Evolutionary conservation across 129 eudicot species (phyloP), one percentile per base, ranked within the genome.

Genomic region (Saussurea involucrata): DNA sequence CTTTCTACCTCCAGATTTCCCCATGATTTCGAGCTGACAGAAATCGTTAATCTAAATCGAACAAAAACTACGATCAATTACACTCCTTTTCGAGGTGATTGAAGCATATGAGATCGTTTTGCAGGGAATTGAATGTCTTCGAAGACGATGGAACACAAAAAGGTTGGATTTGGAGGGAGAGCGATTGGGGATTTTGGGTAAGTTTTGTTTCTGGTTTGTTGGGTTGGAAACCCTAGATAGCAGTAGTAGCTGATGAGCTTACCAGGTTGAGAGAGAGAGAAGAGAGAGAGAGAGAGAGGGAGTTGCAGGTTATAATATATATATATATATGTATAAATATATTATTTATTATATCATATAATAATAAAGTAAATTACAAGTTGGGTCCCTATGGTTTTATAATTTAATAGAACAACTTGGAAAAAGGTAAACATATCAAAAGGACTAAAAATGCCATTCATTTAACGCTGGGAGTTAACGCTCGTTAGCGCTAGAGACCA

Each of bases 1-100:
- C 80, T 82, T 91, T 86, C 87, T 84, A 76, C 93, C 92, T 34
- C 92, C 96, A 71, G 96, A 88, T 82, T 88, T 90, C 87, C 96
- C 96, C 96, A 90, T 90, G 78, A 31, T 78, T 73, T 81, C 83
- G 53, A 63, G 74, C 76, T 71, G 63, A 24, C 66, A 40, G 20
- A 69, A 63, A 49, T 55, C 15, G 72, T 70, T 24, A 68, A 36
- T 9, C 73, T 79, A 68, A 77, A 24, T 72, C 24, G 34, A 72
- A 49, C 76, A 53, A 46, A 67, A 81, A 28, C 71, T 63, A 63
- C 71, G 68, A 46, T 0, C 10, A 46, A 65, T 67, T 64, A 17
- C 32, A 31, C 72, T 31, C 66, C 25, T 69, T 76, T 81, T 17
- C 24, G 71, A 75, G 73, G n/a, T 13, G 85, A 61, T 68, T 36